These are phyloP conservation scores for Eucalyptus rudis DNA, from an alignment of 345 rosid genomes.

Conservation along the genomic window DNA sequence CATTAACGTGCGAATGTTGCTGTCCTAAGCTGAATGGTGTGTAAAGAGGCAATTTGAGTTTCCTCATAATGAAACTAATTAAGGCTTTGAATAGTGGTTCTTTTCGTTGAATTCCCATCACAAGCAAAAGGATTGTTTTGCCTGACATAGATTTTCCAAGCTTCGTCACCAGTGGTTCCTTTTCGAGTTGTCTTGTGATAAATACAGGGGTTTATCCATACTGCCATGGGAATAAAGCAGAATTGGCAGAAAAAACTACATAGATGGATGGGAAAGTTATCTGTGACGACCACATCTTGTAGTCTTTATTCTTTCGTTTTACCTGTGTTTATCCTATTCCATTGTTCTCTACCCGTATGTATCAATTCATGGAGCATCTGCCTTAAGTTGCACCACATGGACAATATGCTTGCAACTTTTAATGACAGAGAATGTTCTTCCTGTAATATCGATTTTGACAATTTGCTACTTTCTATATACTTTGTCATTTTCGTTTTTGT, in stretches of 20 bases:
- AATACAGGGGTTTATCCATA: not conserved
- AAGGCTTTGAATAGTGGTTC: not conserved
- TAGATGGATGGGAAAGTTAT: not conserved
- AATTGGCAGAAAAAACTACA: not conserved
- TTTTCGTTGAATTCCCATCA: not conserved
- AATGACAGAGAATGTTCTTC: not conserved
- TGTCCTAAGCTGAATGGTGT: not conserved
- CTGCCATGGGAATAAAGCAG: not conserved
- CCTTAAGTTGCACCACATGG: not conserved
- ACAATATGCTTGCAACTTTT: not conserved
- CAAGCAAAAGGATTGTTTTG: not conserved
- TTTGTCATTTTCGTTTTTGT: not conserved
- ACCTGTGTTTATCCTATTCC: not conserved
- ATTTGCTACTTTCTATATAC: not conserved
- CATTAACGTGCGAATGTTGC: not conserved
- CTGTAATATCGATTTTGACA: not conserved
- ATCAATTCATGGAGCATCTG: not conserved
- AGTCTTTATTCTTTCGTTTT: not conserved
- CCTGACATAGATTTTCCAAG: not conserved
- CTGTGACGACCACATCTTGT: not conserved
- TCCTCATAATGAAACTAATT: not conserved
- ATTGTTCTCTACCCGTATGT: not conserved
- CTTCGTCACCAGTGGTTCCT: not conserved
- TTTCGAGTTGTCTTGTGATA: not conserved
- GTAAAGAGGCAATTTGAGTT: not conserved